These are phyloP conservation scores for Emergomyces orientalis DNA, from an alignment of 2,329 filamentous ascomycete species.

Conservation along the genomic window DNA sequence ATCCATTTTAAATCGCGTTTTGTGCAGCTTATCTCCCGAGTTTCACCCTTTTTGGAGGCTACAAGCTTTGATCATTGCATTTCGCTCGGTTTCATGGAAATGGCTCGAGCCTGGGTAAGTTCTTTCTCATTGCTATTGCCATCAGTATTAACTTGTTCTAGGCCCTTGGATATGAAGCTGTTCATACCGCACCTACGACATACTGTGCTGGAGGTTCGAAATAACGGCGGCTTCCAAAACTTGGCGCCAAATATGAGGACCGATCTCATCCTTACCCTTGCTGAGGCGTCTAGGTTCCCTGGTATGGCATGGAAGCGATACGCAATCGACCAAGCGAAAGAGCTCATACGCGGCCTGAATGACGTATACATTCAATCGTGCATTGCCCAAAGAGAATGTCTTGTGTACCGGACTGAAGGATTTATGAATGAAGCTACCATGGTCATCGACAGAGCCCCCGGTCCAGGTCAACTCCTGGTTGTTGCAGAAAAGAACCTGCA, in stretches of 20 bases:
- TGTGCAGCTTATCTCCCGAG: constrained; percentile 2
- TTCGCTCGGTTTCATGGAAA: constrained; percentile 4
- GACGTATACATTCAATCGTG: constrained; percentile 6
- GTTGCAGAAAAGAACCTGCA: constrained; percentile 2
- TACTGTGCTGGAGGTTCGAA: constrained; percentile 1
- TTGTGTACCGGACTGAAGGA: constrained; percentile 4
- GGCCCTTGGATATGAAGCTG: constrained; percentile 2
- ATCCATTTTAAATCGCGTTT: neutral
- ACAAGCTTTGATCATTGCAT: constrained; percentile 7
- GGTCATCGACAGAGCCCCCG: neutral
- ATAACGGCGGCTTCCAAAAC: constrained; percentile 1
- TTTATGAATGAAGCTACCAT: constrained; percentile 1
- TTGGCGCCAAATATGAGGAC: constrained; percentile 3
- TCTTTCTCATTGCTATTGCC: neutral
- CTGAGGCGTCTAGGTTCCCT: constrained; percentile 7
- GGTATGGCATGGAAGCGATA: constrained; percentile 8
- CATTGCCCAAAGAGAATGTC: constrained; percentile 6
- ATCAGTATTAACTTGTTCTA: constrained; percentile 4
- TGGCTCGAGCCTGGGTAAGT: constrained; percentile 5
- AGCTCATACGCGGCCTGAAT: constrained; percentile 3
- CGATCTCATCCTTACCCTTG: constrained; percentile 6
- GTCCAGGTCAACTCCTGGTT: neutral
- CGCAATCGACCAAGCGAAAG: constrained; percentile 7
- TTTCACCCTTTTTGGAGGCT: constrained; percentile 5
- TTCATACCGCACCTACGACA: constrained; percentile 4